Base-by-base conservation (phyloP, 2,329 filamentous ascomycete genomes). In the Allantophomopsis lycopodina region DNA sequence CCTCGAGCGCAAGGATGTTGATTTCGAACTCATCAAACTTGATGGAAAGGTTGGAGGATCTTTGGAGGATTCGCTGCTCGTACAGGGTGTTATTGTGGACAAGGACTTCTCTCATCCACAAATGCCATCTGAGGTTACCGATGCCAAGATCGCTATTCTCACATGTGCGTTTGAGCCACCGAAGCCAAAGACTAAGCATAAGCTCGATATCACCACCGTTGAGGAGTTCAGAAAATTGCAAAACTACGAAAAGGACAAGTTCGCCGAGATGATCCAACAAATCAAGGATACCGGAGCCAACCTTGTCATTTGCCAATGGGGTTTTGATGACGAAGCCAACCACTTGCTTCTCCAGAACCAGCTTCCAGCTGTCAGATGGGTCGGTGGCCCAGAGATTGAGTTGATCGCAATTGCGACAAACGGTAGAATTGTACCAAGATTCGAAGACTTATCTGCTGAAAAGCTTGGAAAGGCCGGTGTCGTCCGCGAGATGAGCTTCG, bases 71-170 rank as follows among this genome's bases (percentile, higher is more conserved):
- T 84, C 88, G 5, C 66, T 96, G 21, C 77, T 98, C 34, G 89
- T 98, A 52, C 93, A 96, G 67, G 91, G 91, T 60, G 91, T 98
- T 49, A 94, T 98, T 60, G 76, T 98, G 60, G 91, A 98, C 75
- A 98, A 98, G 70, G 93, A 98, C 66, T 98, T 98, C 63, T 96
- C 91, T 30, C 91, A 98, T 62, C 91, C 91, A 11, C 91, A 98
- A 66, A 98, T 98, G 91, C 91, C 91, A 10, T 84, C 83, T 38
- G 87, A 95, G 63, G 89, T 98, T 48, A 75, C 71, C 53, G 87
- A 98, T 63, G 93, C 91, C 57, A 96, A 95, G 70, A 79, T 98
- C 56, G 91, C 91, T 51, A 98, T 98, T 55, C 68, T 98, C 44
- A 98, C 91, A 38, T 98, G 91, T 61, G 87, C 91, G 4, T 98